Conservation (phyloP, 2,329 filamentous ascomycete genomes). For the Zymoseptoria tritici region DNA sequence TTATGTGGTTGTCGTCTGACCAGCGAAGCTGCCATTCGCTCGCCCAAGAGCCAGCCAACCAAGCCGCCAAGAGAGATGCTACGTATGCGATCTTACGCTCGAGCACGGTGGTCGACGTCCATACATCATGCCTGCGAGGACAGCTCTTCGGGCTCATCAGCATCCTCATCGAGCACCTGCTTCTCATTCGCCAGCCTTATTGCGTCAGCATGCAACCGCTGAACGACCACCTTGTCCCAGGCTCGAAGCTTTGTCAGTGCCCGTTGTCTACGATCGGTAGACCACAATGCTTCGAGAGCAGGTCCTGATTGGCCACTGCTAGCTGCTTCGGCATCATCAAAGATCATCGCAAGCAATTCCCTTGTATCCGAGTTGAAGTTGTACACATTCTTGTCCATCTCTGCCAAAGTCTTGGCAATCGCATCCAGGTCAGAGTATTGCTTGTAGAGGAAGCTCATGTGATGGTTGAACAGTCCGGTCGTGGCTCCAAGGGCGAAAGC, state of each 20-base stretch:
- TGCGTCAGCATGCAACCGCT: slow-evolving; percentile 1
- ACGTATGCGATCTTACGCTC: too few species aligned
- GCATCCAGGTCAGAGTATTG: slow-evolving; percentile 51
- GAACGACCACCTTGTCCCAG: slow-evolving; percentile 8
- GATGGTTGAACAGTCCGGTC: slow-evolving; percentile 61
- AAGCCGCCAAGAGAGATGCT: too few species aligned
- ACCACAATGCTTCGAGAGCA: slow-evolving; percentile 25
- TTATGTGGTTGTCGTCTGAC: too few species aligned
- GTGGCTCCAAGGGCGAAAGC: slow-evolving; percentile 66
- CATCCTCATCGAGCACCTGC: slow-evolving; percentile 2
- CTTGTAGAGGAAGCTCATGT: slow-evolving; percentile 56
- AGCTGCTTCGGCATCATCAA: slow-evolving; percentile 23
- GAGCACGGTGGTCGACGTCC: too few species aligned
- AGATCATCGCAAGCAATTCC: slow-evolving; percentile 31
- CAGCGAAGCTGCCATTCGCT: too few species aligned
- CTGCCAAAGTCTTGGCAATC: slow-evolving; percentile 51
- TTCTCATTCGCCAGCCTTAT: slow-evolving; percentile 1
- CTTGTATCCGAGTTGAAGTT: slow-evolving; percentile 47
- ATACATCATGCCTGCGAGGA: neutral
- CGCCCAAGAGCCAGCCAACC: too few species aligned
- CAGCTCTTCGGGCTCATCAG: neutral
- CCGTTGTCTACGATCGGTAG: slow-evolving; percentile 30
- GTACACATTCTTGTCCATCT: slow-evolving; percentile 60
- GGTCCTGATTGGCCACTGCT: slow-evolving; percentile 16
- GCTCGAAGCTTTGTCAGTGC: slow-evolving; percentile 22